Base-by-base conservation (phyloP, 2,329 filamentous ascomycete species). In the Claviceps monticola region DNA sequence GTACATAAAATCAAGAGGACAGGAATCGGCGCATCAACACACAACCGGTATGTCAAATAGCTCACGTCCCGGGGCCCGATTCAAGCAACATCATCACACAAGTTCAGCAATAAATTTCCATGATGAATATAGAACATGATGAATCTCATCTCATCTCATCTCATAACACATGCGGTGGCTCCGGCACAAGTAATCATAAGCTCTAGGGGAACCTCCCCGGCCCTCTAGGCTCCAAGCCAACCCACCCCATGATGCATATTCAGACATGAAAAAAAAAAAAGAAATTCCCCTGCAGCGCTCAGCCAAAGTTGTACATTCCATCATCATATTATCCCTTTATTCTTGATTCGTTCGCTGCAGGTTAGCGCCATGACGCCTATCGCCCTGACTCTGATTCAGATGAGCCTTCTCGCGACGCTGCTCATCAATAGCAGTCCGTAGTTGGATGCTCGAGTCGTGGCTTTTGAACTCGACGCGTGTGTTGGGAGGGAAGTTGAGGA, bases 391-490 rank as follows among this genome's bases (percentile, higher is more conserved):
- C 51, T 70, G 66, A 55, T 72, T 68, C 58, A 79, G 74, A 53
- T 69, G 68, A 17, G 73, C 77, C 70, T 95, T 95, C 63, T 95
- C 89, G 59, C 91, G 88, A 56, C 90, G 85, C 52, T 88, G 87
- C 68, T 95, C 88, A 62, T 96, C 90, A 57, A 95, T 89, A 19
- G 87, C 87, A 34, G 84, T 86, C 59, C 89, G 82, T 71, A 96
- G 90, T 59, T 88, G 86, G 64, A 98, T 96, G 68, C 88, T 95
- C 57, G 91, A 88, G 64, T 96, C 90, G 67, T 98, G 93, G 64
- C 86, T 93, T 72, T 95, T 95, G 81, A 90, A 98, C 60, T 93
- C 83, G 54, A 98, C 84, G 62, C 86, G 86, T 39, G 93, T 97
- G 66, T 95, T 91, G 45, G 81, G 71, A 1, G 91, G 91, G 65